A percentile compares a stretch with the other conserved stretches of the same genome.
Evolutionary conservation across 345 rosid species (phyloP).

Genomic region (Salix brachista): DNA sequence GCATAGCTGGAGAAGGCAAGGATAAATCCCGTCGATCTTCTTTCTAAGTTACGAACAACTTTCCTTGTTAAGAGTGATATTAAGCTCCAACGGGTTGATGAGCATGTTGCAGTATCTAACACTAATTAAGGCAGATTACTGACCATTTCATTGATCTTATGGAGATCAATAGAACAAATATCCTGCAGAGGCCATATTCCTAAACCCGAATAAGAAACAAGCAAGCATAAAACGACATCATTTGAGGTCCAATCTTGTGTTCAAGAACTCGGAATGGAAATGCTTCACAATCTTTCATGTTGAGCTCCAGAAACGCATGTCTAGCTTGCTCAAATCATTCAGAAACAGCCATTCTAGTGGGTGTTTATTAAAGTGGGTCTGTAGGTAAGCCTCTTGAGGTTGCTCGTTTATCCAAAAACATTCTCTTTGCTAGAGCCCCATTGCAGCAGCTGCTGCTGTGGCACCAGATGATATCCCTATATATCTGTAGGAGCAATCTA

Average conservation of each 20-base stretch:
- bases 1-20: too few relatives aligned
- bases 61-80: background rate
- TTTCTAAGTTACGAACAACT: background rate
- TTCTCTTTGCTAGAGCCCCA: slow-evolving; percentile 37
- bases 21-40: too few relatives aligned
- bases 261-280: background rate
- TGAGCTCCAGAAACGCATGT: background rate
- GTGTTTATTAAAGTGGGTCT: background rate
- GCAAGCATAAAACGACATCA: background rate
- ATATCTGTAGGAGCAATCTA: slow-evolving; percentile 23
- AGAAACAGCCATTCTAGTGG: background rate
- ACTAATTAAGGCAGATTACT: background rate
- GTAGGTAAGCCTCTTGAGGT: background rate
- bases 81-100: background rate
- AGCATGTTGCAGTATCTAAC: background rate
- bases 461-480: slow-evolving; percentile 59
- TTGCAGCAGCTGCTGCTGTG: slow-evolving; percentile 51
- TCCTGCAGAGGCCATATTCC: background rate
- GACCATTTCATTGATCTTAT: background rate
- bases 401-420: background rate
- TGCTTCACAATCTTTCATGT: background rate
- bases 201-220: background rate
- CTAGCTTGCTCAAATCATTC: background rate
- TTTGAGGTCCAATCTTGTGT: background rate
- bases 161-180: background rate